Evolutionary conservation across 306 rosid genomes (phyloP).

Genomic region (Medicago lupulina): DNA sequence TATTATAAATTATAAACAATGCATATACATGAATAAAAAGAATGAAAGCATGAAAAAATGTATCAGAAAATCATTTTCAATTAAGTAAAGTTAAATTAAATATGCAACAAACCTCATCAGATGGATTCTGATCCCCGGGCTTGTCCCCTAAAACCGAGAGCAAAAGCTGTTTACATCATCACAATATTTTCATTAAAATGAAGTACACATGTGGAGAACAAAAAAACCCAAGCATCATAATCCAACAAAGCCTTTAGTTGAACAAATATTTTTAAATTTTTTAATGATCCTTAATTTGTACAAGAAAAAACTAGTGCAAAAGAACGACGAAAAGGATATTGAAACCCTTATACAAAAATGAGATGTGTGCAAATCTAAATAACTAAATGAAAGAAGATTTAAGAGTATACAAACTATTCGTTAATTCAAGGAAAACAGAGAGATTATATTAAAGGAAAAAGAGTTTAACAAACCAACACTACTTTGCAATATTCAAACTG

Average conservation of each 20-base stretch:
- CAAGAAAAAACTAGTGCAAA: background rate
- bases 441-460: conserved; percentile 17
- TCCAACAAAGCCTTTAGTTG: background rate
- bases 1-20: conserved; percentile 10
- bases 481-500: conserved; percentile 1
- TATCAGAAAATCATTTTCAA: background rate
- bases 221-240: conserved; percentile 21
- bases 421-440: background rate
- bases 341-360: conserved; percentile 2
- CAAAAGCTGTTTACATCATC: conserved; percentile 68
- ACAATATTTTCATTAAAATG: conserved; percentile 43
- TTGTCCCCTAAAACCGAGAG: conserved; percentile 54
- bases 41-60: conserved; percentile 3
- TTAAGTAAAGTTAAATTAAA: conserved; percentile 20
- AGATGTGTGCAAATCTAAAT: background rate
- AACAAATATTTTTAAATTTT: background rate
- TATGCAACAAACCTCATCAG: conserved; percentile 59
- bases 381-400: background rate
- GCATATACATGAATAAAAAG: conserved; percentile 20
- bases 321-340: conserved; percentile 14
- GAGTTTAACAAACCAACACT: background rate
- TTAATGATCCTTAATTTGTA: background rate
- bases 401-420: background rate
- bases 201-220: conserved; percentile 25
- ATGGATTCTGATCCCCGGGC: conserved; percentile 42